A percentile compares a stretch with the other conserved stretches of the same genome.
These are phyloP conservation scores for Beauveria sp. DNA, from an alignment of 2,329 filamentous ascomycete genomes.

Conservation along the genomic window DNA sequence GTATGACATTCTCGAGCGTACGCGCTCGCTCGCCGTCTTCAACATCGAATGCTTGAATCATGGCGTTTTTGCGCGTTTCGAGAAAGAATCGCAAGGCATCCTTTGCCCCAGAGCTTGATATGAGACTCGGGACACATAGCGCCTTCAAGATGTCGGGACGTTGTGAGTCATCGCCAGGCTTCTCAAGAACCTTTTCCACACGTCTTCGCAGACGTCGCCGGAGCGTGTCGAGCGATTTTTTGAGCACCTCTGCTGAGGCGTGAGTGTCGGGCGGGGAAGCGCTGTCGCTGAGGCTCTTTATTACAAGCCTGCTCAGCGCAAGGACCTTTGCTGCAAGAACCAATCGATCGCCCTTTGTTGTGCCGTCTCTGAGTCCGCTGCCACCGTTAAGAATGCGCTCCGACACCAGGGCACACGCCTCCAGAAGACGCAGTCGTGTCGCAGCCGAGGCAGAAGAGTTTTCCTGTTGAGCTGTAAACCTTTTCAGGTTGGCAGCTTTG, in stretches of 20 bases:
- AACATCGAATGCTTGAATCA: conserved; percentile 53
- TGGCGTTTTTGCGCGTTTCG: conserved; percentile 60
- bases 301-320: conserved; percentile 66
- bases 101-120: conserved; percentile 69
- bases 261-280: conserved; percentile 25
- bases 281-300: conserved; percentile 60
- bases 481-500: conserved; percentile 52
- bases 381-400: conserved; percentile 40
- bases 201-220: conserved; percentile 57
- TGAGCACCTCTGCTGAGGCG: conserved; percentile 48
- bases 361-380: conserved; percentile 21
- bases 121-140: conserved; percentile 74
- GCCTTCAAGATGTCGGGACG: conserved; percentile 58
- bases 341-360: conserved; percentile 40
- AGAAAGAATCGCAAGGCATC: conserved; percentile 77
- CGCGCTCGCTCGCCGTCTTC: conserved; percentile 35
- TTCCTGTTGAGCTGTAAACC: conserved; percentile 30
- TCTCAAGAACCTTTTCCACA: conserved; percentile 62
- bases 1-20: conserved; percentile 45
- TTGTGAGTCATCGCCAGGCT: conserved; percentile 45
- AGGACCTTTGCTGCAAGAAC: conserved; percentile 62
- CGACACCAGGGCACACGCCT: conserved; percentile 43
- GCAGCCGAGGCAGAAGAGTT: conserved; percentile 23
- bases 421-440: conserved; percentile 43
- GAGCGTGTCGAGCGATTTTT: conserved; percentile 55